Evolutionary conservation across 1,284 basidiomycete genomes (phyloP).

Genomic region (Retiboletus fuscus): DNA sequence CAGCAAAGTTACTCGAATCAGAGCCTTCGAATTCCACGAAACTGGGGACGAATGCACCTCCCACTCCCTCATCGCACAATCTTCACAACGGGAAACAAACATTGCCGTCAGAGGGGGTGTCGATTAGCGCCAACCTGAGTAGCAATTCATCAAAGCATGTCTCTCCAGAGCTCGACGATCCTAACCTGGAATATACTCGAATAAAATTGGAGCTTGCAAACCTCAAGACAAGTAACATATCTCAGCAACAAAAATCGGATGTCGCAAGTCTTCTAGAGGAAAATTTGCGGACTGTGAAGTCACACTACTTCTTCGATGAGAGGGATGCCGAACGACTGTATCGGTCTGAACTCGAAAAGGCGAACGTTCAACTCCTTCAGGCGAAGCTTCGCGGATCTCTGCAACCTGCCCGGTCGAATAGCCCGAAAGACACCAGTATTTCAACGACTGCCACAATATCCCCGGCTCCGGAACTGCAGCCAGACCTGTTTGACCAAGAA

Average conservation of each 20-base stretch:
- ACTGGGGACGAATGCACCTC: constrained; percentile 54
- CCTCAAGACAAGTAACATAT: constrained; percentile 39
- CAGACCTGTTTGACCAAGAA: constrained; percentile 64
- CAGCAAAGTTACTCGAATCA: constrained; percentile 12
- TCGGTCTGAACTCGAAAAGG: constrained; percentile 65
- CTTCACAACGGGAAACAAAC: constrained; percentile 27
- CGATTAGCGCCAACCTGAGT: constrained; percentile 24
- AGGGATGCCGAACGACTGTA: constrained; percentile 76
- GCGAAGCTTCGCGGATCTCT: constrained; percentile 62
- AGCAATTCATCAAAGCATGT: constrained; percentile 44
- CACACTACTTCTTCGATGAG: constrained; percentile 82
- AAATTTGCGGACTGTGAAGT: constrained; percentile 66
- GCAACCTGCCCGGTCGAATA: constrained; percentile 15
- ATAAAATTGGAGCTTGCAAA: constrained; percentile 68
- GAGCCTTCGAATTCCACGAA: constrained; percentile 30
- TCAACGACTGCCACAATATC: constrained; percentile 2
- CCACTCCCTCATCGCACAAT: constrained; percentile 51
- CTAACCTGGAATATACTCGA: constrained; percentile 71
- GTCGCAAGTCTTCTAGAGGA: constrained; percentile 55
- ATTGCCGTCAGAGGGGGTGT: constrained; percentile 33
- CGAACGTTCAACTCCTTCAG: constrained; percentile 63
- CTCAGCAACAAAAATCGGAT: constrained; percentile 22
- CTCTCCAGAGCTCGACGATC: constrained; percentile 62
- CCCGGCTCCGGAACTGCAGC: constrained; percentile 11
- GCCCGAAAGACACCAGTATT: constrained; percentile 13